Evolutionary conservation across 1,139 yeast genomes (phyloP).

Genomic region (Yamadazyma pseudoaaseri): DNA sequence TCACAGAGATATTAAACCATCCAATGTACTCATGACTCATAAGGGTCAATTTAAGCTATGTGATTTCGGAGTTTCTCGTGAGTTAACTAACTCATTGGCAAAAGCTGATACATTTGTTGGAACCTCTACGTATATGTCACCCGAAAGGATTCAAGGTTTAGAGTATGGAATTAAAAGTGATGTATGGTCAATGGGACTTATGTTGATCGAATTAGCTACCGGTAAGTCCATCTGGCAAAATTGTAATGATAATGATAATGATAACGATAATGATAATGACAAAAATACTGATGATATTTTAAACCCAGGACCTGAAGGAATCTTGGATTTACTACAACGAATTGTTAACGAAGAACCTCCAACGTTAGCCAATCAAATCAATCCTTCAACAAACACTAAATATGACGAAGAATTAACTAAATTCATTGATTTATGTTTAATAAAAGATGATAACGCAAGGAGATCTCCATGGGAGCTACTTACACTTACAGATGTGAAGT

Average conservation of each 20-base stretch:
- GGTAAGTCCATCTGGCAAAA: constrained; percentile 59
- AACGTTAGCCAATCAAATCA: constrained; percentile 36
- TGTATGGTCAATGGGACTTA: constrained; percentile 93
- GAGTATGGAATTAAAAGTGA: constrained; percentile 91
- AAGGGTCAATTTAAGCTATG: constrained; percentile 81
- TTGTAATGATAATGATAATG: constrained; percentile 18
- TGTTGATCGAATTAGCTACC: constrained; percentile 83
- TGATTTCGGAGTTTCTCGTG: constrained; percentile 94
- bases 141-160: constrained; percentile 94
- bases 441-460: constrained; percentile 61
- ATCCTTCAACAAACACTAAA: constrained; percentile 23
- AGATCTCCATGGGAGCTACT: constrained; percentile 62
- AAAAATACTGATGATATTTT: constrained; percentile 13
- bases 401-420: constrained; percentile 49
- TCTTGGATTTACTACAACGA: constrained; percentile 82
- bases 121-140: constrained; percentile 96
- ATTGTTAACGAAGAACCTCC: constrained; percentile 96
- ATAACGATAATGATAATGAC: constrained; percentile 18
- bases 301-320: constrained; percentile 68
- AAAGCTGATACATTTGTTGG: constrained; percentile 96
- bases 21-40: constrained; percentile 65
- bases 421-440: constrained; percentile 69
- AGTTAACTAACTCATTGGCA: constrained; percentile 78
- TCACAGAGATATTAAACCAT: constrained; percentile 90
- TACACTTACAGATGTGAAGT: constrained; percentile 23